A percentile compares a stretch with the other conserved stretches of the same genome.
Evolutionary conservation across 164 flowering plant species (phyloP).

Genomic region (Magnolia sinica): DNA sequence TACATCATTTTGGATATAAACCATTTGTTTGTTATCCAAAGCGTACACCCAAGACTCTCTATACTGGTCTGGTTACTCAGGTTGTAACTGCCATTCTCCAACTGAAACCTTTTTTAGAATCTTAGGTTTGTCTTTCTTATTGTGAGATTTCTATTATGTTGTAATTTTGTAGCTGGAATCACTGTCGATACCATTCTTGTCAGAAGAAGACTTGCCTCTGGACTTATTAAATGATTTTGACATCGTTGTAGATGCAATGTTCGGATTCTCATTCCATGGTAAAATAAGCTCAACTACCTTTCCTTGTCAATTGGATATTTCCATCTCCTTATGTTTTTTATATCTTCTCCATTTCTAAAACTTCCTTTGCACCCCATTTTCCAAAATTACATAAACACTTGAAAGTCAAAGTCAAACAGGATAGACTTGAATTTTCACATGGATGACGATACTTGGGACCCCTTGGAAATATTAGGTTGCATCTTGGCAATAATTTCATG

Average conservation of each 20-base stretch:
- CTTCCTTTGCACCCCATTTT: background rate
- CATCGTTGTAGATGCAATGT: conserved; percentile 83
- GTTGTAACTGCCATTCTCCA: conserved; percentile 25
- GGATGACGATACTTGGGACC: background rate
- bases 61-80: conserved; percentile 85
- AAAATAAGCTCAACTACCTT: conserved; percentile 8
- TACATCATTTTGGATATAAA: conserved; percentile 90
- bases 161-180: conserved; percentile 76
- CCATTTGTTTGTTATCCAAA: conserved; percentile 83
- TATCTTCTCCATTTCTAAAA: background rate
- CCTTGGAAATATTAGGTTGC: background rate
- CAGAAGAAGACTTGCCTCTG: conserved; percentile 69
- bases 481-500: background rate
- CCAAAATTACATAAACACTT: background rate
- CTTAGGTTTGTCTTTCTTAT: background rate
- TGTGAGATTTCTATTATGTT: conserved; percentile 15
- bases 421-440: background rate
- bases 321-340: background rate
- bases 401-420: background rate
- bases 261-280: conserved; percentile 98
- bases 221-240: conserved; percentile 83
- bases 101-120: background rate
- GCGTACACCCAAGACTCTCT: conserved; percentile 78
- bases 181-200: conserved; percentile 70
- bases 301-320: background rate